Evolutionary conservation across 2,329 filamentous ascomycete genomes (phyloP).

Genomic region (Hypoxylon sp.): DNA sequence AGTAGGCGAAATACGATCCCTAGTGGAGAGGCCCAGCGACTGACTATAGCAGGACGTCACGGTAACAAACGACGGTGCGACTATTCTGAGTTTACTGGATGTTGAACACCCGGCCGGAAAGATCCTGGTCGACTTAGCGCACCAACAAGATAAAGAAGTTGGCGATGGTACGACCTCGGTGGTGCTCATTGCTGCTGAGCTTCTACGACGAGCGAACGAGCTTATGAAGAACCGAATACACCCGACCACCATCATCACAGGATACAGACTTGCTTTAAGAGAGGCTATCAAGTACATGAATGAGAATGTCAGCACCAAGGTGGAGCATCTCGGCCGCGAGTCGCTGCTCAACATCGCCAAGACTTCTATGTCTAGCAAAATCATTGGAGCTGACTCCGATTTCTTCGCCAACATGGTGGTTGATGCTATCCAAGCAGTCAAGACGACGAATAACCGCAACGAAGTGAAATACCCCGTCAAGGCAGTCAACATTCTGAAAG

Average conservation of each 20-base stretch:
- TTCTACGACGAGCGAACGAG: slow-evolving; percentile 94
- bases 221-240: slow-evolving; percentile 99
- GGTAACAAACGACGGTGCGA: slow-evolving; percentile 98
- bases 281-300: slow-evolving; percentile 99
- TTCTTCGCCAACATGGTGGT: slow-evolving; percentile 99
- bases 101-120: slow-evolving; percentile 98
- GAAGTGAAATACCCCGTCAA: slow-evolving; percentile 98
- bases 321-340: slow-evolving; percentile 90
- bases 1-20: slow-evolving; percentile 64
- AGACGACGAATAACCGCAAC: slow-evolving; percentile 89
- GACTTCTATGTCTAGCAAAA: slow-evolving; percentile 99
- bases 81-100: slow-evolving; percentile 93
- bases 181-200: slow-evolving; percentile 95
- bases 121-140: slow-evolving; percentile 96
- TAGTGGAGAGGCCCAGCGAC: slow-evolving; percentile 47
- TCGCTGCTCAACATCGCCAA: slow-evolving; percentile 95
- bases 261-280: slow-evolving; percentile 93
- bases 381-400: slow-evolving; percentile 94
- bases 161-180: slow-evolving; percentile 98
- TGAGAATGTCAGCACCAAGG: slow-evolving; percentile 97
- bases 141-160: slow-evolving; percentile 99
- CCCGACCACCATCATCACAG: slow-evolving; percentile 98
- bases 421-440: slow-evolving; percentile 95
- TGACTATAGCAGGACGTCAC: slow-evolving; percentile 82
- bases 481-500: slow-evolving; percentile 98